Evolutionary conservation across 2,329 filamentous ascomycete species (phyloP), one percentile per base, ranked within the genome.

Genomic region (Diaporthe capsici): DNA sequence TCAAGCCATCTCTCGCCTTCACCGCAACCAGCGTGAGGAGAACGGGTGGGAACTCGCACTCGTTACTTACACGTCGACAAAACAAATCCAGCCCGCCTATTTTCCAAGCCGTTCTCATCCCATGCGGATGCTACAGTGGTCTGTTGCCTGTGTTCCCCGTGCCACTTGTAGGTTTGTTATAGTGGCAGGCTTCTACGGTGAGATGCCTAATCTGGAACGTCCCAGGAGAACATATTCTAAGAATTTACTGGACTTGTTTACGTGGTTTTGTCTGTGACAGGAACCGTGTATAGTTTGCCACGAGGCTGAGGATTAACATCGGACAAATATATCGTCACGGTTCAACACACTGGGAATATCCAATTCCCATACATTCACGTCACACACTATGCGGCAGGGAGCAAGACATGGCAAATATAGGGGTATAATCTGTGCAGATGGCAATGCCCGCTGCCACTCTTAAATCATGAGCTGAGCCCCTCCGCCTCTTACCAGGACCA

Each of bases 351-450:
- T 17, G 44, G 12, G 5, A 15, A 9, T 20, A 37, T 39, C 13
- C 12, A 51, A 28, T 28, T 8, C 20, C 13, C 2, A 42, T n/a
- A n/a, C 2, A 20, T 1, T 3, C 63, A 37, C 22, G 22, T 39
- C 13, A 39, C 6, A 28, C 25, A 44, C n/a, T 1, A 63, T 5
- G 39, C 12, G 6, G 2, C 31, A 53, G 22, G 13, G 13, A 20
- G 15, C 2, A 25, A 39, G 20, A 51, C 20, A 13, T 28, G 44
- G 12, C 15, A 4, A 42, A 68, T n/a, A 12, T 20, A 53, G 39
- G 47, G 22, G 47, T 68, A 53, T 68, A 53, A 25, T 53, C 47
- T 68, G 47, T 28, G 15, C 47, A 53, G 47, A 53, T 68, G 47
- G 34, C 20, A 49, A 34, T 20, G 63, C 44, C 63, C 31, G 31